Percentiles rank a stretch among this genome's conserved stretches.
Conservation (phyloP, 768 basidiomycete species). For the Royoungia palumana region DNA sequence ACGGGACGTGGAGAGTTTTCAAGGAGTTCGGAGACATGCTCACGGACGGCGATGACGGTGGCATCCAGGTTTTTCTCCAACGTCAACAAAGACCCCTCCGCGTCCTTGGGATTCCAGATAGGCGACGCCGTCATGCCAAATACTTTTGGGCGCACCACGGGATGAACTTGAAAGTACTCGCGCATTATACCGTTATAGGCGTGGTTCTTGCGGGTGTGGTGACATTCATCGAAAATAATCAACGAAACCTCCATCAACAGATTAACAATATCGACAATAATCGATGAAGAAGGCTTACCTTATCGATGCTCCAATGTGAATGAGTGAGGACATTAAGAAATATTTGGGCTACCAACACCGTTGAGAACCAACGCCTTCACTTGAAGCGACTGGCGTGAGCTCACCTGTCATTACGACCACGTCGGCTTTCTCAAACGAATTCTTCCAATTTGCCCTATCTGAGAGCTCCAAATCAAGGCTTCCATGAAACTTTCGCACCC, state of each 20-base stretch:
- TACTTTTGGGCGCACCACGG: constrained; percentile 62
- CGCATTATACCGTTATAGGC: constrained; percentile 58
- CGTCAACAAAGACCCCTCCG: constrained; percentile 54
- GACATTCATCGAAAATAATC: constrained; percentile 56
- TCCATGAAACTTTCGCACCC: constrained; percentile 68
- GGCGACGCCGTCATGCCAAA: constrained; percentile 94
- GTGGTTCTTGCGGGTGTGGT: constrained; percentile 54
- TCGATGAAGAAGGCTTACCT: constrained; percentile 33
- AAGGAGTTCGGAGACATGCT: constrained; percentile 63
- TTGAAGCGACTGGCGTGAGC: constrained; percentile 7
- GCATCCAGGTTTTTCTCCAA: constrained; percentile 73
- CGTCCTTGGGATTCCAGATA: constrained; percentile 75
- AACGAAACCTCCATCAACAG: constrained; percentile 44
- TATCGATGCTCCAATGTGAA: constrained; percentile 73
- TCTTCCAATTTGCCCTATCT: constrained; percentile 62
- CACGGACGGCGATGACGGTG: constrained; percentile 70
- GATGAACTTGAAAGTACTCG: constrained; percentile 48
- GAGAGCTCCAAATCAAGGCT: constrained; percentile 68
- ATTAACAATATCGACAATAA: neutral
- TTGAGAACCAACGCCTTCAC: constrained; percentile 4
- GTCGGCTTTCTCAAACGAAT: constrained; percentile 59
- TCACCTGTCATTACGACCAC: constrained; percentile 85
- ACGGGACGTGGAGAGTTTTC: constrained; percentile 59
- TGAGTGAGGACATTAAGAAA: constrained; percentile 78
- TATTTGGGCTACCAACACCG: constrained; percentile 59